Base-by-base conservation (phyloP, 2,329 filamentous ascomycete species). In the Diaporthe humulicola region DNA sequence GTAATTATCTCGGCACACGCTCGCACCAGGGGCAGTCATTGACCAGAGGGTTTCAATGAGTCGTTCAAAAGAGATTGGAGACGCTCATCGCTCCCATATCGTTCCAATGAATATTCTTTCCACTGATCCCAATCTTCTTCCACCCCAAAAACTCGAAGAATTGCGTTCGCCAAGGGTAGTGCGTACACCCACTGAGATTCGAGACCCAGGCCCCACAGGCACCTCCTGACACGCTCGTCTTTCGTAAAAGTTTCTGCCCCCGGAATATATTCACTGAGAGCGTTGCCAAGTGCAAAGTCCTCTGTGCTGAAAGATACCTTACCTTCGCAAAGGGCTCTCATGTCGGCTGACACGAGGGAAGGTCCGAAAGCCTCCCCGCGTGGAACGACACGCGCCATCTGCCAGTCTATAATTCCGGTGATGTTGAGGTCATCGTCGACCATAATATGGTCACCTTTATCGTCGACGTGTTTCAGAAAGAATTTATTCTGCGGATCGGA, bases 321-420 rank as follows among this genome's bases (percentile, higher is more conserved):
- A 3, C 60, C 60, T 17, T 38, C 64, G 19, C 64, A 33, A n/a
- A 69, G n/a, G 10, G 45, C 30, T 10, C 45, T 52, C 45, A 52
- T 54, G 64, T 54, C 64, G 8, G 30, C 45, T 10, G 64, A 52
- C 2, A 36, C 30, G n/a, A 69, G n/a, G 28, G 19, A 40, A 4
- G 12, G 48, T 22, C 22, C 30, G 30, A 52, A 52, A 8, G 33
- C 48, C 6, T 70, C 48, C 2, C 45, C 2, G 19, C 17, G 12
- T 6, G 48, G 48, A 5, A 70, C 66, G 17, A 40, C 30, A 5
- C 48, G 33, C 30, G 48, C 19, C 33, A 70, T 70, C 30, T 70
- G 19, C 83, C 83, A 88, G 76, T 89, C 86, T 70, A 88, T 85
- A 42, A 89, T 85, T 1, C 85, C 86, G 8, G 84, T 87, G 45